A percentile compares a stretch with the other conserved stretches of the same genome.
phyloP scores from a whole-genome alignment of 306 rosid species.

The Trifolium dubium region DNA sequence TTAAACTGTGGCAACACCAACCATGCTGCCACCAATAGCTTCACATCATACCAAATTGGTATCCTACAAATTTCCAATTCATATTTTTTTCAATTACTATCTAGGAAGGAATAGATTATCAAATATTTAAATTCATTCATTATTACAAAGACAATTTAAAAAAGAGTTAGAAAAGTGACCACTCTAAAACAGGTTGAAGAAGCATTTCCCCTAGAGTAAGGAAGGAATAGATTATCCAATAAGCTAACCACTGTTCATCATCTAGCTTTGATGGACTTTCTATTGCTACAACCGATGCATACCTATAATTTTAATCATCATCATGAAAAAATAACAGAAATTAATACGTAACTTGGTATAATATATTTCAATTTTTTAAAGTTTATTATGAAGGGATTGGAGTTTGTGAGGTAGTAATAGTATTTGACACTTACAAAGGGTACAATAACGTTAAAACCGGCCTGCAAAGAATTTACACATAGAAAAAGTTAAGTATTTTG shows the following conservation, averaged over 20 bases:
- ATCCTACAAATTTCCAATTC: constrained; percentile 54
- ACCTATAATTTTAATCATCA: constrained; percentile 48
- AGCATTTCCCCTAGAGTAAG: constrained; percentile 86
- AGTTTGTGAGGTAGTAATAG: neutral
- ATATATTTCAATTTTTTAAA: no score
- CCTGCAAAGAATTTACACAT: constrained; percentile 48
- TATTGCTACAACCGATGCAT: constrained; percentile 91
- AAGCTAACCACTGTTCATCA: constrained; percentile 95
- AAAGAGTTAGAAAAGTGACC: constrained; percentile 43
- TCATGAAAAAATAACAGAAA: neutral
- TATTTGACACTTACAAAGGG: constrained; percentile 70
- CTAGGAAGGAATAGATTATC: no score
- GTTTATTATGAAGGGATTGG: no score
- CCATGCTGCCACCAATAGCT: constrained; percentile 84
- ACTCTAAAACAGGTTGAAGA: constrained; percentile 65
- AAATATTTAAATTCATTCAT: no score
- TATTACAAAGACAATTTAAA: no score
- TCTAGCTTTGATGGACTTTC: constrained; percentile 76
- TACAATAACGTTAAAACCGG: constrained; percentile 77
- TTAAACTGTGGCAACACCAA: constrained; percentile 85
- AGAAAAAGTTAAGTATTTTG: neutral
- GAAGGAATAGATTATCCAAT: constrained; percentile 92
- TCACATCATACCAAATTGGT: constrained; percentile 87
- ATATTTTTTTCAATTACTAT: neutral
- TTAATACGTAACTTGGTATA: neutral